Conservation (phyloP, 2,329 filamentous ascomycete species). For the Ceratocystis cacaofunesta region DNA sequence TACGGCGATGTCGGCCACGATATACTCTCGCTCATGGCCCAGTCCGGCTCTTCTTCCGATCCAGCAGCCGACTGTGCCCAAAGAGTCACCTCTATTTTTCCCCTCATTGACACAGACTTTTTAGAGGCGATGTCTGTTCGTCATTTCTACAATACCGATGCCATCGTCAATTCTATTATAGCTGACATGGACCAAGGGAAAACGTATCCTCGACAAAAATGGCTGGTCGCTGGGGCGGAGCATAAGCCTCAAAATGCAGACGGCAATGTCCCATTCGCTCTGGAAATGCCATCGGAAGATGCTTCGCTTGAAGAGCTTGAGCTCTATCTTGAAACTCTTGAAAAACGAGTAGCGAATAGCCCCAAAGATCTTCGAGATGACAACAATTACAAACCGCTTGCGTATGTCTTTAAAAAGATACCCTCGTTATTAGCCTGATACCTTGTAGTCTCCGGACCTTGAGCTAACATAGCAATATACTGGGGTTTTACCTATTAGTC, state of each 20-base stretch:
- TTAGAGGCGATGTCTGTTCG: background rate
- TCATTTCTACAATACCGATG: background rate
- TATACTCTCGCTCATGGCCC: background rate
- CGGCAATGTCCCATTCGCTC: background rate
- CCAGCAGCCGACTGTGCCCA: background rate
- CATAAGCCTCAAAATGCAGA: background rate
- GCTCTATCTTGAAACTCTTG: background rate
- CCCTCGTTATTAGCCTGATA: background rate
- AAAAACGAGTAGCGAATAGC: background rate
- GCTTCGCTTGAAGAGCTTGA: background rate
- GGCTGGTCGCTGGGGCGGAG: background rate
- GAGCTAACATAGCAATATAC: background rate
- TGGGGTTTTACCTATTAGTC: background rate
- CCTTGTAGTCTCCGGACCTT: background rate
- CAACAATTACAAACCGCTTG: background rate
- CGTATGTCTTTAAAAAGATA: background rate
- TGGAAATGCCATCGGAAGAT: background rate
- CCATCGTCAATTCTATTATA: background rate
- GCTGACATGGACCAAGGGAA: background rate
- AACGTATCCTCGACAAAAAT: background rate
- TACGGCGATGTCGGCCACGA: background rate
- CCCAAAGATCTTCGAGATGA: background rate
- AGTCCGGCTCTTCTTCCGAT: background rate
- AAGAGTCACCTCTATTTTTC: background rate
- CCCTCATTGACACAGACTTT: background rate